Percentiles rank a stretch among this genome's conserved stretches.
Evolutionary conservation across 129 eudicot species (phyloP).

Genomic region (Chrysanthemum makinoi): DNA sequence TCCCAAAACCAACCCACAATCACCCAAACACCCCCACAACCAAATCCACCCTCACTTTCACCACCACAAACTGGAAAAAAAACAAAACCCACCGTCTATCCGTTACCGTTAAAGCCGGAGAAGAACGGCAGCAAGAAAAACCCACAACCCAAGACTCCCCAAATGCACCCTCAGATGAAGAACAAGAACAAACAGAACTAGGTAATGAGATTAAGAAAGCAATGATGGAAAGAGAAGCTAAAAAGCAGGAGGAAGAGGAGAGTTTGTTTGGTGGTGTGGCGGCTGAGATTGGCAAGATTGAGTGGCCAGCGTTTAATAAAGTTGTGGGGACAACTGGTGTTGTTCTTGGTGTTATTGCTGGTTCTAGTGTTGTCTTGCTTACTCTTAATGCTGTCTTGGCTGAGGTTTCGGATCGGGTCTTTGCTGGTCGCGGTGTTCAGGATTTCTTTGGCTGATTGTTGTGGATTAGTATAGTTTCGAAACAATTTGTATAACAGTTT

Average conservation of each 20-base stretch:
- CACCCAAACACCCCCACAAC: too few relatives aligned
- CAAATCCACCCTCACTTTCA: too few relatives aligned
- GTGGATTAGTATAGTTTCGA: too few relatives aligned
- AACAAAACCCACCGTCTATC: too few relatives aligned
- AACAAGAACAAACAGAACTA: slow-evolving; percentile 43
- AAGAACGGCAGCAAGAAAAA: slow-evolving; percentile 20
- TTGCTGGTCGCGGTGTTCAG: slow-evolving; percentile 82
- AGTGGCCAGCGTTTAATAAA: slow-evolving; percentile 77
- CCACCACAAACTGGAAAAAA: too few relatives aligned
- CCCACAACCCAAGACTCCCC: slow-evolving; percentile 19
- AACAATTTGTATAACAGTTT: too few relatives aligned
- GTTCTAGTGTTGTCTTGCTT: slow-evolving; percentile 80
- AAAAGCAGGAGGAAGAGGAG: slow-evolving; percentile 24
- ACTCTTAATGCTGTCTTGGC: slow-evolving; percentile 93
- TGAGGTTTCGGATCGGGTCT: slow-evolving; percentile 75
- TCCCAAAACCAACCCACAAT: too few relatives aligned
- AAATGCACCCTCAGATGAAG: slow-evolving; percentile 22
- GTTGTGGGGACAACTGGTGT: slow-evolving; percentile 81
- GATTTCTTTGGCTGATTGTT: slow-evolving; percentile 65
- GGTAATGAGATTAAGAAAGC: slow-evolving; percentile 62
- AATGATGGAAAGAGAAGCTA: slow-evolving; percentile 43
- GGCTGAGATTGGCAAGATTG: slow-evolving; percentile 75
- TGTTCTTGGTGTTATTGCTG: slow-evolving; percentile 81
- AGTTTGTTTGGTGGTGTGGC: slow-evolving; percentile 55
- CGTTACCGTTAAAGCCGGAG: slow-evolving; percentile 18